Conservation (phyloP, 345 rosid species). For the Erodium maritimum region DNA sequence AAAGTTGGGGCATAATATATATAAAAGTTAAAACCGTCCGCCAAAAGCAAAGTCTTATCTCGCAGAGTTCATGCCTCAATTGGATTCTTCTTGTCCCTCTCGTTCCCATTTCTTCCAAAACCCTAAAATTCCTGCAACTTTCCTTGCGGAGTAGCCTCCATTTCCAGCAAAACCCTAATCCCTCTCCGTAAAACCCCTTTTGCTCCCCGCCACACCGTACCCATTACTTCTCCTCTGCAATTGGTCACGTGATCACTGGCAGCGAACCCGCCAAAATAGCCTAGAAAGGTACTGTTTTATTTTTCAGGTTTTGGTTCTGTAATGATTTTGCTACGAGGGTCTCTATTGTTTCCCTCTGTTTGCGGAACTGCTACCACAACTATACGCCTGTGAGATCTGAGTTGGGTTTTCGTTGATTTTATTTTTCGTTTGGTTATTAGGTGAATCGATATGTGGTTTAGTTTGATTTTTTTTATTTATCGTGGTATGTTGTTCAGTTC, state of each 20-base stretch:
- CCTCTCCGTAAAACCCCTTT: background rate
- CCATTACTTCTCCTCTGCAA: background rate
- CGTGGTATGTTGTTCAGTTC: no score
- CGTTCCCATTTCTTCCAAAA: background rate
- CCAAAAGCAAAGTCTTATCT: background rate
- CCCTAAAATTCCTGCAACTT: background rate
- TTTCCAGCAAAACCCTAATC: background rate
- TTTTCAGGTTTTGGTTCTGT: background rate
- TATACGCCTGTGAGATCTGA: no score
- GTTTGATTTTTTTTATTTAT: no score
- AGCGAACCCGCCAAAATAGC: background rate
- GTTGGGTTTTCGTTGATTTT: no score
- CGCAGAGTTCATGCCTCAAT: background rate
- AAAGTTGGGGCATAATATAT: background rate
- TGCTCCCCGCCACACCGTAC: background rate
- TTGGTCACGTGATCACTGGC: background rate
- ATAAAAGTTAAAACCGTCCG: background rate
- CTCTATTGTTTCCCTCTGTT: background rate
- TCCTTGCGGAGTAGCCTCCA: no score
- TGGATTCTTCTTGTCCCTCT: background rate
- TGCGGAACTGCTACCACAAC: background rate
- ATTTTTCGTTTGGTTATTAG: no score
- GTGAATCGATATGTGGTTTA: no score
- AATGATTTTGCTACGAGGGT: background rate
- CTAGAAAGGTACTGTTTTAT: background rate